Percentiles rank a stretch among this genome's conserved stretches.
Evolutionary conservation across 345 rosid species (phyloP).

Genomic region (Syzygium aromaticum): DNA sequence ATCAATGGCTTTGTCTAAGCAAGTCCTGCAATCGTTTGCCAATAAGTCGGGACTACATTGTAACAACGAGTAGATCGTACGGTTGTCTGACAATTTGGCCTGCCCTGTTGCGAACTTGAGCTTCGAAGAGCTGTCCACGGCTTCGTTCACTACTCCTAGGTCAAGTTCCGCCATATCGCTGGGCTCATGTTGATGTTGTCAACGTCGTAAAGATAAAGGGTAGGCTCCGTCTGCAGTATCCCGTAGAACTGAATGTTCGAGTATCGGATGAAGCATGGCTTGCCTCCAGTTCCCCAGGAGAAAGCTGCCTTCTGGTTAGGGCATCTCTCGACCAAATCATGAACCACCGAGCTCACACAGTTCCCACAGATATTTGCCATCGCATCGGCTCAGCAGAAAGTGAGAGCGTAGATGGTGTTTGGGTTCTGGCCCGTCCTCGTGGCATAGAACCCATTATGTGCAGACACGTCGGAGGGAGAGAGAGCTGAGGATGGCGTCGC

Average conservation of each 20-base stretch:
- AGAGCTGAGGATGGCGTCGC: constrained; percentile 1
- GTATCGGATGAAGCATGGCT: constrained; percentile 30
- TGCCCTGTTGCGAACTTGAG: constrained; percentile 31
- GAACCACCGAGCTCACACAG: constrained; percentile 7
- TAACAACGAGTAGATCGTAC: constrained; percentile 26
- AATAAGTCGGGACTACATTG: constrained; percentile 58
- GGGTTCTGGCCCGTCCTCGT: background rate
- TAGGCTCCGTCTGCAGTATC: constrained; percentile 10
- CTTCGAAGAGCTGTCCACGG: constrained; percentile 12
- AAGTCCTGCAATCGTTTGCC: constrained; percentile 14
- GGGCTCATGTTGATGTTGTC: background rate
- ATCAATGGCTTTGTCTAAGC: constrained; percentile 9
- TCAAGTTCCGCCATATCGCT: constrained; percentile 22
- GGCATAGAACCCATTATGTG: background rate
- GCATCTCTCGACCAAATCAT: constrained; percentile 12
- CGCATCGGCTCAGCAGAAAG: constrained; percentile 25
- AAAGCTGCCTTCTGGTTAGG: constrained; percentile 27
- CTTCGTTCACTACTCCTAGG: constrained; percentile 3
- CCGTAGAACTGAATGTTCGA: constrained; percentile 19
- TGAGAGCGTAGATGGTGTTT: constrained; percentile 9
- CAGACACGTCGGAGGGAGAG: constrained; percentile 1
- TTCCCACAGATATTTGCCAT: constrained; percentile 10
- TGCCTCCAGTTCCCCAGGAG: constrained; percentile 10
- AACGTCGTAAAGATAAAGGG: background rate
- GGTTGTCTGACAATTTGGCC: background rate